These are phyloP conservation scores for Entelexis sorbosivorans DNA, from an alignment of 1,139 yeast species.

Conservation along the genomic window DNA sequence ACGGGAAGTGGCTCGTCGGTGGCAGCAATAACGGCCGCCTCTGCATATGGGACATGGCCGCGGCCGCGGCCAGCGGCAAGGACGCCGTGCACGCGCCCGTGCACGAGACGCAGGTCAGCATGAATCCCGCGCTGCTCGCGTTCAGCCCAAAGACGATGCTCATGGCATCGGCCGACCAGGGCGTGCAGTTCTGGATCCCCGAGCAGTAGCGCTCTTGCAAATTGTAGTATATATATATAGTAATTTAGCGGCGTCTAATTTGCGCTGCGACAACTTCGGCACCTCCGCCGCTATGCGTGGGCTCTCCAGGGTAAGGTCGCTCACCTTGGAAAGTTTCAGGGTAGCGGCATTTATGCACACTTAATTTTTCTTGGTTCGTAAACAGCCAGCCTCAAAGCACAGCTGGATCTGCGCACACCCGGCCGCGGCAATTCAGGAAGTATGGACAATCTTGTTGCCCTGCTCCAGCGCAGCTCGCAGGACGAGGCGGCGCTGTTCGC, in stretches of 20 bases:
- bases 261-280: not conserved
- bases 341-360: not conserved
- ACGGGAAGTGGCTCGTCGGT: constrained; percentile 60
- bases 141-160: constrained; percentile 72
- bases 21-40: constrained; percentile 50
- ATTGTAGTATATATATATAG: not conserved
- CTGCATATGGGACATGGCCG: constrained; percentile 46
- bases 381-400: no score
- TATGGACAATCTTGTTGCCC: constrained; percentile 18
- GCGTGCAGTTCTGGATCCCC: constrained; percentile 31
- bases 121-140: constrained; percentile 37
- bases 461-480: constrained; percentile 9
- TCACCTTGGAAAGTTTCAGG: constrained; percentile 1
- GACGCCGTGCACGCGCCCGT: constrained; percentile 25
- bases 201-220: not conserved
- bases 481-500: constrained; percentile 8
- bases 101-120: constrained; percentile 31
- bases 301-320: not conserved
- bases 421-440: not conserved
- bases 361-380: not conserved
- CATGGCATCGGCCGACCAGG: constrained; percentile 72
- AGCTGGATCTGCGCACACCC: not conserved
- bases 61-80: constrained; percentile 1
- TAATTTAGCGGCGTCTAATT: no score
- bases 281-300: not conserved